Percentiles rank a stretch among this genome's conserved stretches.
Conservation (phyloP, 2,329 filamentous ascomycete species). For the Rhynchosporium graminicola region DNA sequence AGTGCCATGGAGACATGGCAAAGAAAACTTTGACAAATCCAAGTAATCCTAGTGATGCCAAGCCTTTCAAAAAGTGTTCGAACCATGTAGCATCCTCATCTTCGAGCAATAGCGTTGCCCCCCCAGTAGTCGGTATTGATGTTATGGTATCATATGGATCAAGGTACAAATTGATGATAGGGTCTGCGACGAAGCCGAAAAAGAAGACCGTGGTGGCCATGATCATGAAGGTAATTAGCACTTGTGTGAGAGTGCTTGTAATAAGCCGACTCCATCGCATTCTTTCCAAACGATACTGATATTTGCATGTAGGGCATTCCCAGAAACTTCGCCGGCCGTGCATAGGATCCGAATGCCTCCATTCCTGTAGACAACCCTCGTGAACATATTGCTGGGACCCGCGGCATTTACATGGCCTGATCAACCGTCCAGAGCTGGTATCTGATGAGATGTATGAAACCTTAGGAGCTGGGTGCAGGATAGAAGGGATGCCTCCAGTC, state of each 20-base stretch:
- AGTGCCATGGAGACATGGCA: conserved; percentile 72
- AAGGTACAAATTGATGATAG: conserved; percentile 84
- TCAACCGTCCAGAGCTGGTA: conserved; percentile 70
- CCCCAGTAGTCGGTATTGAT: conserved; percentile 45
- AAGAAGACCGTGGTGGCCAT: conserved; percentile 73
- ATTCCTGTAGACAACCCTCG: conserved; percentile 81
- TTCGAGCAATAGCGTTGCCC: conserved; percentile 46
- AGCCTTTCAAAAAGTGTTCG: conserved; percentile 84
- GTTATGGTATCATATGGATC: conserved; percentile 69
- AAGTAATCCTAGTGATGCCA: conserved; percentile 85
- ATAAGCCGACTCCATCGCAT: conserved; percentile 74
- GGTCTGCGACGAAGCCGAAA: conserved; percentile 89
- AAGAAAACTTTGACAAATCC: conserved; percentile 82
- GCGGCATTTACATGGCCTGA: conserved; percentile 91
- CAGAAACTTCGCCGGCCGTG: conserved; percentile 71
- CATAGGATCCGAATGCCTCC: conserved; percentile 73
- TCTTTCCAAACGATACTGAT: conserved; percentile 76
- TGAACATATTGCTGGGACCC: conserved; percentile 93
- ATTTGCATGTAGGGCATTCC: conserved; percentile 85
- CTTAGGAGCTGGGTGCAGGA: conserved; percentile 56
- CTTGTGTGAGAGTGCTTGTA: conserved; percentile 65
- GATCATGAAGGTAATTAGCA: conserved; percentile 70
- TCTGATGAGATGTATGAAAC: conserved; percentile 76
- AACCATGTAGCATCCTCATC: conserved; percentile 65
- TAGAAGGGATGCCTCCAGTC: conserved; percentile 54